Percentiles rank a stretch among this genome's conserved stretches.
phyloP scores from a whole-genome alignment of 2,329 filamentous ascomycete genomes.

The Fusarium veterinarium region DNA sequence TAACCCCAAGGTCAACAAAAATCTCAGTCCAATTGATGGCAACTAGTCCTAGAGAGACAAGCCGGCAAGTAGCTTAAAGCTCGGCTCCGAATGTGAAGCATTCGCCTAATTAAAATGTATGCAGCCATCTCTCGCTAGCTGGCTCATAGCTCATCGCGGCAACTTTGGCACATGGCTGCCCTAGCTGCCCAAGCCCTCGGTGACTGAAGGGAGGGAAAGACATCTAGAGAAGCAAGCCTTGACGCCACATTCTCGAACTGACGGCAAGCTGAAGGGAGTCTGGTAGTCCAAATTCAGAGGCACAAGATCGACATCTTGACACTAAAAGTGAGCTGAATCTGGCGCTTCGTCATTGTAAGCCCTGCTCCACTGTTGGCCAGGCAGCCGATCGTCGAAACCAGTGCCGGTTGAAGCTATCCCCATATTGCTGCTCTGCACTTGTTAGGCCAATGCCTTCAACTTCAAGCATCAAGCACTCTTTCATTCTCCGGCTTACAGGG shows the following conservation, averaged over 20 bases:
- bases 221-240: slow-evolving; percentile 13
- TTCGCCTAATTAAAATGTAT: neutral
- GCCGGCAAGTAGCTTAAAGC: neutral
- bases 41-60: neutral
- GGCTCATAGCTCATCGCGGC: slow-evolving; percentile 6
- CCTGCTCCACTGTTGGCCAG: slow-evolving; percentile 1
- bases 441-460: neutral
- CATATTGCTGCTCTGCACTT: neutral
- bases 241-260: slow-evolving; percentile 20
- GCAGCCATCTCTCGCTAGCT: neutral
- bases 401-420: neutral
- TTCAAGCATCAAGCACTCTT: neutral
- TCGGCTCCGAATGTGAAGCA: neutral
- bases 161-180: slow-evolving; percentile 11
- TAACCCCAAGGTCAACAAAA: neutral
- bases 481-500: neutral
- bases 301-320: neutral
- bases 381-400: neutral
- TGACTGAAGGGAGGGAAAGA: slow-evolving; percentile 21
- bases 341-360: neutral
- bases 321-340: slow-evolving; percentile 1
- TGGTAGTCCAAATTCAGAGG: slow-evolving; percentile 8
- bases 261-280: slow-evolving; percentile 18
- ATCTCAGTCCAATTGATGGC: neutral
- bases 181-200: slow-evolving; percentile 26